Evolutionary conservation across 2,329 filamentous ascomycete species (phyloP).

Genomic region (Emydomyces testavorans): DNA sequence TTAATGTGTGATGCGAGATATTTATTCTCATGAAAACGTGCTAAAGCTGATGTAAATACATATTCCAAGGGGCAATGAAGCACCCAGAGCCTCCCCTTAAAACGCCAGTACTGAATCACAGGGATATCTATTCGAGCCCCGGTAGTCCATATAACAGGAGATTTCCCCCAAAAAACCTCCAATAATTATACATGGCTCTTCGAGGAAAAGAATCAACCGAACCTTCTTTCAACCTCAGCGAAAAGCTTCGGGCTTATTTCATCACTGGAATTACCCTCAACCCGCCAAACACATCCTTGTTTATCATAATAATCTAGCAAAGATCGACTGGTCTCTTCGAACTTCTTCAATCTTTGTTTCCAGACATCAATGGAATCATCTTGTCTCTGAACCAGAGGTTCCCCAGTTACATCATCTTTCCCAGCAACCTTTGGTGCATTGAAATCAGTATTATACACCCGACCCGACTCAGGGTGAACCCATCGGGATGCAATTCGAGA

Average conservation of each 20-base stretch:
- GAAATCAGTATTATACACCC: constrained; percentile 92
- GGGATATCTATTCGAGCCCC: constrained; percentile 11
- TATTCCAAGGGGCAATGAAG: constrained; percentile 1
- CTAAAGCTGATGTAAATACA: background rate
- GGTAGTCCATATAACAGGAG: background rate
- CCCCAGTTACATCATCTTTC: constrained; percentile 81
- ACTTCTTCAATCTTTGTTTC: constrained; percentile 65
- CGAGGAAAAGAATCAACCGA: constrained; percentile 34
- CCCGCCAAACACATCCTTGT: constrained; percentile 73
- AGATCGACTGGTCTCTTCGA: constrained; percentile 74
- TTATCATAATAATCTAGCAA: constrained; percentile 80
- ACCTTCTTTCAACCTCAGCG: constrained; percentile 67
- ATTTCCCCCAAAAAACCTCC: background rate
- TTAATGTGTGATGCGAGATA: background rate
- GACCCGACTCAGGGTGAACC: constrained; percentile 82
- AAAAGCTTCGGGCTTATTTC: constrained; percentile 91
- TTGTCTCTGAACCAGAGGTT: constrained; percentile 64
- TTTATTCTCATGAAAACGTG: background rate
- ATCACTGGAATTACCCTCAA: constrained; percentile 79
- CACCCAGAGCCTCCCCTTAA: constrained; percentile 6
- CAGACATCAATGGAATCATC: constrained; percentile 86
- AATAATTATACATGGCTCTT: constrained; percentile 6
- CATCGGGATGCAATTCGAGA: constrained; percentile 83
- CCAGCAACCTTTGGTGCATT: constrained; percentile 72
- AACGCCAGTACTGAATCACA: constrained; percentile 18